Base-by-base conservation (phyloP, 2,329 filamentous ascomycete species). In the Colletotrichum orchidophilum region DNA sequence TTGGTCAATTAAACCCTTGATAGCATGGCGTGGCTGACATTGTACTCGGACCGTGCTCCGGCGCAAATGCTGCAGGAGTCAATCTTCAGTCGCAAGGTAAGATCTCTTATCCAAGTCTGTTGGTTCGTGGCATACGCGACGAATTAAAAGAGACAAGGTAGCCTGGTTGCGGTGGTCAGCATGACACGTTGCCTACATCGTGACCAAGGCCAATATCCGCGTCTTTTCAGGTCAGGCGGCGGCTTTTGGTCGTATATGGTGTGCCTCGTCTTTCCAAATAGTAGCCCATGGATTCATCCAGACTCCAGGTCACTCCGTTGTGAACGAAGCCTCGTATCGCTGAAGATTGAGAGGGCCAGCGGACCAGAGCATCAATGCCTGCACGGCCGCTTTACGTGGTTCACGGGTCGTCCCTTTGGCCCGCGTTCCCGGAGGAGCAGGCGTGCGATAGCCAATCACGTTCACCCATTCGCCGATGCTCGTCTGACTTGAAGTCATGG, bases 381-480 rank as follows among this genome's bases (percentile, higher is more conserved):
- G 94, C 21, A 97, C 84, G 67, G 83, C 77, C 31, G 87, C 80
- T 63, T 73, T 73, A 18, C 74, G 69, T 59, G 58, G 68, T 59
- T 69, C 72, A 60, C 55, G 29, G 61, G 27, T 50, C 71, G 58
- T 67, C 46, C 59, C 63, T 62, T 57, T 70, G 54, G 64, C 46
- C 72, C 61, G 53, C 21, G 59, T 66, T 49, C 70, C 55, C 55
- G 52, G 11, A 33, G 59, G 55, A 29, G 42, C 62, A 53, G 78
- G 78, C 50, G 84, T 86, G 64, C 95, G 85, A 79, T 97, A 97
- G 6, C 95, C 96, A 74, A 98, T 89, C 3, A 98, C 87, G 78
- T 98, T 97, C 60, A 98, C 81, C 95, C 95, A 98, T 71, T 92
- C 87, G n/a, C 96, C 96, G 29, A 93, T 83, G 61, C 90, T 87